Evolutionary conservation across 148 eudicot genomes (phyloP), one percentile per base, ranked within the genome.

Genomic region (Amaranthus hypochondriacus): DNA sequence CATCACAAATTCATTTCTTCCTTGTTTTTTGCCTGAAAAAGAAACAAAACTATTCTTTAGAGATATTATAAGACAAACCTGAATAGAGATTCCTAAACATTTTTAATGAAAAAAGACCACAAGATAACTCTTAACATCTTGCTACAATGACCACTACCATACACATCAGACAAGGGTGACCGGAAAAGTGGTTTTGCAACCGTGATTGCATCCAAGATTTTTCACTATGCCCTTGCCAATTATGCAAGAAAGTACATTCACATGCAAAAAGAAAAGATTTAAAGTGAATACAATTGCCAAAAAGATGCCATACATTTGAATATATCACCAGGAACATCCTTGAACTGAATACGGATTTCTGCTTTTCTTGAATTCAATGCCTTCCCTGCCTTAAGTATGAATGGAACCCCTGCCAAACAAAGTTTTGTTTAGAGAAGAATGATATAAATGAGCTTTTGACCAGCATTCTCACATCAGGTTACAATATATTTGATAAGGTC

Each of bases 291-390:
- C 39, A 39, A 56, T 50, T 60, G 48, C 62, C 61, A 15, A 9
- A 44, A 14, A 12, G 72, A 65, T 4, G 51, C 9, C 97, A 64
- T 87, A 94, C 98, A 85, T 86, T 51, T 94, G 74, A 89, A 94
- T 75, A 94, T 94, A 81, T 94, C 98, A 48, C 98, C 98, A 66
- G 98, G 98, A 51, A 94, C 97, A 70, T 91, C 96, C 84, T 94
- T 94, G 76, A 94, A 91, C 54, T 94, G 98, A 73, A 94, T 85
- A 65, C 98, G 96, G 48, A 94, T 91, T 77, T 94, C 98, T 15
- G 98, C 98, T 82, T 94, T 94, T 62, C 91, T 88, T 18, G 96
- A 88, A 80, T 82, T 85, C 69, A 94, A 58, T 62, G 98, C 95
- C 86, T 94, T 94, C 11, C 98, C 98, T 44, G 98, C 98, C 80